These are phyloP conservation scores for Mesotaenium endlicherianum DNA, from an alignment of 139 green algal species.

Conservation along the genomic window DNA sequence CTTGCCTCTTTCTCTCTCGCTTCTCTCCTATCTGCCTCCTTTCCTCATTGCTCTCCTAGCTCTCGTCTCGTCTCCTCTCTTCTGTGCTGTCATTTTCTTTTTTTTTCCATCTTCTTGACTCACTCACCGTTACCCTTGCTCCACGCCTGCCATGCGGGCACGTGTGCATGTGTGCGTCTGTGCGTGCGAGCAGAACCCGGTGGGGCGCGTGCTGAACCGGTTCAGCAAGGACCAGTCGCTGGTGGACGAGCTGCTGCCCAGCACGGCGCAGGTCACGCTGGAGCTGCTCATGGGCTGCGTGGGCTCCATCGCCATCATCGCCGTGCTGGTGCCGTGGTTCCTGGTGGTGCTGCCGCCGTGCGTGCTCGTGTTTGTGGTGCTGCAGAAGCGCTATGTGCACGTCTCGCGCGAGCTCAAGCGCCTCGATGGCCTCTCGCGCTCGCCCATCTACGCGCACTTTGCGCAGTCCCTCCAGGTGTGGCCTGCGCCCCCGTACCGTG, in stretches of 20 bases:
- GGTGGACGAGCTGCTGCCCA: slow-evolving; percentile 80
- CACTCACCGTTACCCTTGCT: no score
- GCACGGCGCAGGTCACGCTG: slow-evolving; percentile 62
- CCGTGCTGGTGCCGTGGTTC: slow-evolving; percentile 41
- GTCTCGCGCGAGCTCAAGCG: slow-evolving; percentile 56
- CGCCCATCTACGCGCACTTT: slow-evolving; percentile 47
- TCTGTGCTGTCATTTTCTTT: no score
- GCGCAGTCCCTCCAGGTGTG: slow-evolving; percentile 39
- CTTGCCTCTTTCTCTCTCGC: no score
- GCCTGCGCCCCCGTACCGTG: not conserved
- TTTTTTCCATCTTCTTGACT: no score
- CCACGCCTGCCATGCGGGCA: no score
- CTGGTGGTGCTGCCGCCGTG: slow-evolving; percentile 24
- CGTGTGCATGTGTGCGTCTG: no score
- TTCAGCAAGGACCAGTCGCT: slow-evolving; percentile 75
- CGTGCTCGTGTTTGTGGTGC: not conserved
- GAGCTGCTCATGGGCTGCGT: slow-evolving; percentile 36
- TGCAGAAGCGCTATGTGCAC: slow-evolving; percentile 28
- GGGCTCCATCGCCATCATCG: slow-evolving; percentile 23
- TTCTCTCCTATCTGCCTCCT: no score
- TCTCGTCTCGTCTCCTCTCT: no score
- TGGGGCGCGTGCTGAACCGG: slow-evolving; percentile 74
- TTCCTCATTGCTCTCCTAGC: no score
- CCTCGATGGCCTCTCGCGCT: slow-evolving; percentile 29
- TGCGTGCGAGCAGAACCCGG: slow-evolving; percentile 16